Conservation (phyloP, 805 yeast genomes). For the Hanseniaspora pseudoguilliermondii region DNA sequence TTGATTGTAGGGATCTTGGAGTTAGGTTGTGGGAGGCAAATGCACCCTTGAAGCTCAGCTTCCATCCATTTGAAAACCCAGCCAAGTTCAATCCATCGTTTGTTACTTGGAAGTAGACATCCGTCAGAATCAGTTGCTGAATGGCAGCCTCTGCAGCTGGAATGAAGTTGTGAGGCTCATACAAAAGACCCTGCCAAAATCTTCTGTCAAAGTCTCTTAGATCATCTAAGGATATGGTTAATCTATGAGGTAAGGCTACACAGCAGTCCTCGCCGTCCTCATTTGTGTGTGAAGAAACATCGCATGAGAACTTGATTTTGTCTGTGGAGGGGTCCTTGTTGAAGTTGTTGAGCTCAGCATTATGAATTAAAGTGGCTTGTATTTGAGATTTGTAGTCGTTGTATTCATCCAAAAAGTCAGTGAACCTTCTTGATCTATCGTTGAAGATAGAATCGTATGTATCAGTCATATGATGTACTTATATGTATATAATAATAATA, state of each 20-base stretch:
- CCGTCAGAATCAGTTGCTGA: slow-evolving; percentile 61
- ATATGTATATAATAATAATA: too few relatives aligned
- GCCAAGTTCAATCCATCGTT: slow-evolving; percentile 16
- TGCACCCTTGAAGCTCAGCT: slow-evolving; percentile 75
- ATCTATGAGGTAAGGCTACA: slow-evolving; percentile 31
- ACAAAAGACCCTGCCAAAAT: slow-evolving; percentile 64
- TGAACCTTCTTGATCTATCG: slow-evolving; percentile 78
- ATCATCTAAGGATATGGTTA: slow-evolving; percentile 72
- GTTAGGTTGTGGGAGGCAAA: slow-evolving; percentile 79
- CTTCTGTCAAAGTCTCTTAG: slow-evolving; percentile 68
- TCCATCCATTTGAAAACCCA: slow-evolving; percentile 34
- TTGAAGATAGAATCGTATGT: slow-evolving; percentile 41
- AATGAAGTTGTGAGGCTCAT: slow-evolving; percentile 66
- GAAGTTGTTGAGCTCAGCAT: slow-evolving; percentile 29
- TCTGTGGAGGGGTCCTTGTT: slow-evolving; percentile 14
- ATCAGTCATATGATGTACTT: slow-evolving; percentile 4
- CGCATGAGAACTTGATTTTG: slow-evolving; percentile 15
- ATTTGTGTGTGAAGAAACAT: slow-evolving; percentile 12
- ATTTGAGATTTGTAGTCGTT: slow-evolving; percentile 60
- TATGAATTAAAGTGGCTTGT: slow-evolving; percentile 56
- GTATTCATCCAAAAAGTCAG: slow-evolving; percentile 64
- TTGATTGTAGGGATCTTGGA: slow-evolving; percentile 75
- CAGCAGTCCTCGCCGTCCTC: slow-evolving; percentile 13
- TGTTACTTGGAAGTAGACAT: slow-evolving; percentile 23
- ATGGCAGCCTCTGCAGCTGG: slow-evolving; percentile 86